Evolutionary conservation across 345 rosid species (phyloP).

Genomic region (Eucalyptus viminalis): DNA sequence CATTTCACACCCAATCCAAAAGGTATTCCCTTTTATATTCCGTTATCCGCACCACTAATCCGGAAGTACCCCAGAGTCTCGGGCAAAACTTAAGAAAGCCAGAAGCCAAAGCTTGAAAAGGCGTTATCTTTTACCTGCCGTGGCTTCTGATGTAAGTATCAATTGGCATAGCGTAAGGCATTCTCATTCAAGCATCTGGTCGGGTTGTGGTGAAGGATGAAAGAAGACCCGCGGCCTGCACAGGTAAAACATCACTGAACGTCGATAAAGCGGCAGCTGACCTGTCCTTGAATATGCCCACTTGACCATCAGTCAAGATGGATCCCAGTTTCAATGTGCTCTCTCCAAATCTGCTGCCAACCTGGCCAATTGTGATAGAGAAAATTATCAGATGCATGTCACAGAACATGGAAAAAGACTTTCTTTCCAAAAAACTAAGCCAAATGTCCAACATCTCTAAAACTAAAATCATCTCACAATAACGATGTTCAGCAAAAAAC

Average conservation of each 20-base stretch:
- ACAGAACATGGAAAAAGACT: background rate
- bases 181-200: constrained; percentile 26
- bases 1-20: background rate
- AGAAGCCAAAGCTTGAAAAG: background rate
- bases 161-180: background rate
- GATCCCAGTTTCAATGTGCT: constrained; percentile 93
- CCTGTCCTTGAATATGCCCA: constrained; percentile 92
- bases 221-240: constrained; percentile 94
- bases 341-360: constrained; percentile 95
- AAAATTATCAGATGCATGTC: background rate
- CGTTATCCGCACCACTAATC: background rate
- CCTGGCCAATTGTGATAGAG: constrained; percentile 27
- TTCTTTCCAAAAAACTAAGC: background rate
- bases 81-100: background rate
- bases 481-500: background rate
- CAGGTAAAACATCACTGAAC: constrained; percentile 92
- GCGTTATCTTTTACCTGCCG: background rate
- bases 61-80: background rate
- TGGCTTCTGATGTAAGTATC: background rate
- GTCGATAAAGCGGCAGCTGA: constrained; percentile 95
- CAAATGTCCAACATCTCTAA: background rate
- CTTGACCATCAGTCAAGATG: constrained; percentile 92
- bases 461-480: background rate
- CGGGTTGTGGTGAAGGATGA: constrained; percentile 80
- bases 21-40: background rate